Conservation (phyloP, 345 rosid species). For the Citrus maxima region DNA sequence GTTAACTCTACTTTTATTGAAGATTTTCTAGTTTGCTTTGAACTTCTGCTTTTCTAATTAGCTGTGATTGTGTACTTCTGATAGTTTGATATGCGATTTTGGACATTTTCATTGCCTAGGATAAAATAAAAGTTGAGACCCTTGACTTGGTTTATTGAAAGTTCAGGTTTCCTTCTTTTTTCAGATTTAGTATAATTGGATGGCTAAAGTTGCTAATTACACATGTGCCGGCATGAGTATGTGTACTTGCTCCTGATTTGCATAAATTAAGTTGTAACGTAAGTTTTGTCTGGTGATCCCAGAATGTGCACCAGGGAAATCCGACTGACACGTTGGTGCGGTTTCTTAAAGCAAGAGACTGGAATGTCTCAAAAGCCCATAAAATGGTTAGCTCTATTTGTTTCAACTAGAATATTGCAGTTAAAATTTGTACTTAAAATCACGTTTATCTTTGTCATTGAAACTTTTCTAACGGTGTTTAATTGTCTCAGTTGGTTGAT, state of each 20-base stretch:
- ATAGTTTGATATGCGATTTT: neutral
- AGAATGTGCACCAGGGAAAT: constrained; percentile 93
- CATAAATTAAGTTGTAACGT: neutral
- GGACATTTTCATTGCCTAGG: neutral
- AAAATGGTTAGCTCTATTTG: constrained; percentile 62
- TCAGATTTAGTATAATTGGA: constrained; percentile 1
- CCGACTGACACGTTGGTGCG: constrained; percentile 63
- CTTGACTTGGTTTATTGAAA: neutral
- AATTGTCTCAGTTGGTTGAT: constrained; percentile 66
- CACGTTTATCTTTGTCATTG: neutral
- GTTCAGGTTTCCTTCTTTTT: neutral
- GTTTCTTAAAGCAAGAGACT: constrained; percentile 91
- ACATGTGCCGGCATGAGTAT: neutral
- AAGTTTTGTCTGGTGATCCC: constrained; percentile 18
- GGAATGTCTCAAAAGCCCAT: constrained; percentile 82
- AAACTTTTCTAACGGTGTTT: constrained; percentile 18
- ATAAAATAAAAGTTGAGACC: neutral
- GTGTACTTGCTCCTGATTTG: neutral
- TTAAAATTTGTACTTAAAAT: neutral
- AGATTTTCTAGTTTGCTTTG: neutral
- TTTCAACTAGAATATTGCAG: neutral
- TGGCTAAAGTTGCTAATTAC: neutral
- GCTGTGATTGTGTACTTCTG: neutral
- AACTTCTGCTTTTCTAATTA: neutral
- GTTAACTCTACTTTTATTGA: neutral